A percentile compares a stretch with the other conserved stretches of the same genome.
These are phyloP conservation scores for Mycena pura DNA, from an alignment of 768 basidiomycete genomes.

Conservation along the genomic window DNA sequence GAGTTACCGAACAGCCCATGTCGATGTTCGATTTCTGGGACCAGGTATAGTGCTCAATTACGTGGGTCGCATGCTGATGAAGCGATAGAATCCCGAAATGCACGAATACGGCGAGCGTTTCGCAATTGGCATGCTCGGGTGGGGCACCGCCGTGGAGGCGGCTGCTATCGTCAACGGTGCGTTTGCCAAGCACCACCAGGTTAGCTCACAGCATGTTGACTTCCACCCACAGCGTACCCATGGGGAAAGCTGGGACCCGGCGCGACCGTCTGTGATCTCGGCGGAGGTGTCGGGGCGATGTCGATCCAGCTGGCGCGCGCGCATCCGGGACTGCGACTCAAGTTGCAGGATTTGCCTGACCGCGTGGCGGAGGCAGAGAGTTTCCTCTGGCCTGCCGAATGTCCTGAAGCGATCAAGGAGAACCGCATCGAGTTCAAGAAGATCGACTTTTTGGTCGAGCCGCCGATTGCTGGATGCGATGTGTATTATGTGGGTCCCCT, in stretches of 20 bases:
- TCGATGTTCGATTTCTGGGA: constrained; percentile 26
- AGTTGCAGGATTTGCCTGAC: constrained; percentile 36
- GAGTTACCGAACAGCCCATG: constrained; percentile 11
- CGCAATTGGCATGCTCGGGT: constrained; percentile 25
- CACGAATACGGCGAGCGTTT: constrained; percentile 14
- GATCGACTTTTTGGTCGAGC: constrained; percentile 47
- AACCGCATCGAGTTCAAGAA: constrained; percentile 44
- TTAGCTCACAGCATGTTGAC: neutral
- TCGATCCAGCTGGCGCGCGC: constrained; percentile 33
- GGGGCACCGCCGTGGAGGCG: constrained; percentile 24
- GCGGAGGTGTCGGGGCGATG: constrained; percentile 38
- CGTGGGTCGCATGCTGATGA: neutral
- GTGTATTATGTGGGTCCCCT: constrained; percentile 47
- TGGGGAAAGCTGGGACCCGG: constrained; percentile 33
- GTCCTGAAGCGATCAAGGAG: constrained; percentile 43
- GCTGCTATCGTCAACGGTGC: constrained; percentile 15
- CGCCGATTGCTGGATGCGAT: constrained; percentile 43
- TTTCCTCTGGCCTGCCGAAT: constrained; percentile 37
- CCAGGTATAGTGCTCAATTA: neutral
- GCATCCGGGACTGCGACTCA: constrained; percentile 34
- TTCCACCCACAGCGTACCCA: constrained; percentile 29
- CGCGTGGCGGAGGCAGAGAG: constrained; percentile 31
- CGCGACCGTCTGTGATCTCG: constrained; percentile 38
- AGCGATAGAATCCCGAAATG: constrained; percentile 12
- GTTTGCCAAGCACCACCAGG: neutral